Evolutionary conservation across 1,284 basidiomycete genomes (phyloP), one percentile per base, ranked within the genome.

Genomic region (Singerocomus rubriflavus): DNA sequence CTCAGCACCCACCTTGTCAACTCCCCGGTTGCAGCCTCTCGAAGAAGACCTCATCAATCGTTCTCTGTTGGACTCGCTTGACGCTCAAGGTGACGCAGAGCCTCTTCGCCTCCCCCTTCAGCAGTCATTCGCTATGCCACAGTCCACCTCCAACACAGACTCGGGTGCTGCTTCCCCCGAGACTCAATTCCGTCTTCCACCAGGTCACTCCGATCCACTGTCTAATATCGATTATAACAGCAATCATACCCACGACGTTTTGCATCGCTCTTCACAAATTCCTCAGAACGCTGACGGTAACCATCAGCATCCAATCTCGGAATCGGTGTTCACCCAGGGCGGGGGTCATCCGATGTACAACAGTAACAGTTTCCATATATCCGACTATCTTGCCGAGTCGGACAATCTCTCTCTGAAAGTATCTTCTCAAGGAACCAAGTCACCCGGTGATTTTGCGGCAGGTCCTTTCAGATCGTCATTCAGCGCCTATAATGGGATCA

Each of bases 1-100:
- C 64, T 73, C 76, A 60, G 71, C 76, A 59, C 63, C 68, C 56
- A 66, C 82, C 79, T 81, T 79, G 70, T 75, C 83, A 62, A 72
- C 77, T 57, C 72, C 76, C 59, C 65, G 66, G 62, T 63, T 68
- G 65, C 65, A 71, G 70, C 56, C 71, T 72, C 60, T 75, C 52
- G 88, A 87, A 81, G 87, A 90, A 78, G 87, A 85, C 70, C 82
- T 82, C 61, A 88, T 91, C 66, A 90, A 90, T 73, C 82, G 82
- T 65, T 89, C 87, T 49, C 77, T 91, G 52, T 73, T 91, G 58
- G 88, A 86, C 67, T 85, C 82, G 35, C 78, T 91, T 62, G 81
- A 91, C 78, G 84, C 83, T 51, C 82, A 87, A 68, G 84, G 83
- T 49, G 87, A 89, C 78, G 79, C 85, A 46, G 88, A 90, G 66